Conservation (phyloP, 2,329 filamentous ascomycete genomes). For the Aureobasidium melanogenum region DNA sequence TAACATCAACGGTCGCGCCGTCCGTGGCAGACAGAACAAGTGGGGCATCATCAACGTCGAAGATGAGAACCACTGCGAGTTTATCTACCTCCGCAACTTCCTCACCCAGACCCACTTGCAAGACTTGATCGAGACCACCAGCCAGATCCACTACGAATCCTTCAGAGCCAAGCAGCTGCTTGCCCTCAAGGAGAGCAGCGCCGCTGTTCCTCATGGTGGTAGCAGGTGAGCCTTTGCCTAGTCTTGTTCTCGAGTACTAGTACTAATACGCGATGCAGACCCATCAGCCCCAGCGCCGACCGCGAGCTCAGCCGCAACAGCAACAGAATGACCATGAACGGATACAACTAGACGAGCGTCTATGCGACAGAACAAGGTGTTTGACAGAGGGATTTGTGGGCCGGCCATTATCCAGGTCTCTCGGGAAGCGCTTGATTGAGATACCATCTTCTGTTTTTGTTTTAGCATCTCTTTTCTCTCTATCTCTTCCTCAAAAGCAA, state of each 20-base stretch:
- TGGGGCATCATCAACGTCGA: slow-evolving; percentile 99
- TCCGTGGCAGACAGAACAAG: slow-evolving; percentile 94
- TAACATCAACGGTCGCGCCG: slow-evolving; percentile 93
- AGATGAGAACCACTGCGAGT: slow-evolving; percentile 99
- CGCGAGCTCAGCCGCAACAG: slow-evolving; percentile 94
- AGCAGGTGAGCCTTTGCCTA: slow-evolving; percentile 47
- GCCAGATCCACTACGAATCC: slow-evolving; percentile 99
- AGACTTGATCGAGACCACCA: slow-evolving; percentile 97
- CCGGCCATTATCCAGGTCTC: slow-evolving; percentile 9
- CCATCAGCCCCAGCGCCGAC: slow-evolving; percentile 91
- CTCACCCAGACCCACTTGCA: slow-evolving; percentile 95
- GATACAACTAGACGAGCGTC: slow-evolving; percentile 52
- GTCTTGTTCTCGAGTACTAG: background rate
- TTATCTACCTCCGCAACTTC: slow-evolving; percentile 97
- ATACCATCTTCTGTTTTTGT: slow-evolving; percentile 14
- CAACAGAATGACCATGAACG: slow-evolving; percentile 97
- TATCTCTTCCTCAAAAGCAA: slow-evolving; percentile 6
- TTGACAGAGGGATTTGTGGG: slow-evolving; percentile 5
- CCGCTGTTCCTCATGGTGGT: slow-evolving; percentile 61
- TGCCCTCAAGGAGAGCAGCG: slow-evolving; percentile 95
- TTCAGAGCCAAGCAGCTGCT: slow-evolving; percentile 99
- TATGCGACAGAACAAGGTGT: background rate
- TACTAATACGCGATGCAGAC: slow-evolving; percentile 29
- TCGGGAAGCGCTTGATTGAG: slow-evolving; percentile 7
- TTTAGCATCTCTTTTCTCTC: slow-evolving; percentile 4